Base-by-base conservation (phyloP, 202 grass and related monocot genomes). In the Schoenoplectus triqueter region DNA sequence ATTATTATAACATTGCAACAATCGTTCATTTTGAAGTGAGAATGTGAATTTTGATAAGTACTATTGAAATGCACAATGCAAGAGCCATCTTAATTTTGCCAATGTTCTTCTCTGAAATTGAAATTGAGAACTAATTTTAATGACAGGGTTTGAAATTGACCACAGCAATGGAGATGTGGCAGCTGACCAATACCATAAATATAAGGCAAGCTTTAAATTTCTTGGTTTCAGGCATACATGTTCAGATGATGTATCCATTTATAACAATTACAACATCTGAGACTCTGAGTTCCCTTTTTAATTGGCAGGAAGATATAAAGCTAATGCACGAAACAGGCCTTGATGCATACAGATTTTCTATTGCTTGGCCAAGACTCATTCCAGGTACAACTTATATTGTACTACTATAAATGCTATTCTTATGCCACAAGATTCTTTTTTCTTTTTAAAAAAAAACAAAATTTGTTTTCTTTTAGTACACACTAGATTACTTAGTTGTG, bases 291-390 rank as follows among this genome's bases (percentile, higher is more conserved):
- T 82, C 14, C 5, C 44, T 46, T 19, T 0, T 85, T 48, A 51
- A 66, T 48, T 75, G 45, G 70, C 82, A 98, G 95, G 92, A 95
- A 84, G 95, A 98, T 91, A 92, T 95, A 67, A 94, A 95, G 78
- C 85, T 98, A 81, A 82, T 98, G 90, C 84, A 91, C 64, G 88
- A 98, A 8, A 80, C 94, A 62, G 85, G 91, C 55, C 86, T 98
- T 2, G 93, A 98, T 40, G 92, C 95, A 0, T 98, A 98, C 45
- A 89, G 95, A 75, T 84, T 98, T 60, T 98, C 95, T n/a, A 95
- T 98, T 57, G 86, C 92, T n/a, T 98, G 95, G 95, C 77, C 91
- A 78, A 51, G 93, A 46, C 84, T 98, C 76, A 92, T 98, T 73
- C 95, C 95, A 11, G 88, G 95, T 98, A 85, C 69, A 77, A 10